Evolutionary conservation across 2,329 filamentous ascomycete species (phyloP).

Genomic region (Tothia fuscella): DNA sequence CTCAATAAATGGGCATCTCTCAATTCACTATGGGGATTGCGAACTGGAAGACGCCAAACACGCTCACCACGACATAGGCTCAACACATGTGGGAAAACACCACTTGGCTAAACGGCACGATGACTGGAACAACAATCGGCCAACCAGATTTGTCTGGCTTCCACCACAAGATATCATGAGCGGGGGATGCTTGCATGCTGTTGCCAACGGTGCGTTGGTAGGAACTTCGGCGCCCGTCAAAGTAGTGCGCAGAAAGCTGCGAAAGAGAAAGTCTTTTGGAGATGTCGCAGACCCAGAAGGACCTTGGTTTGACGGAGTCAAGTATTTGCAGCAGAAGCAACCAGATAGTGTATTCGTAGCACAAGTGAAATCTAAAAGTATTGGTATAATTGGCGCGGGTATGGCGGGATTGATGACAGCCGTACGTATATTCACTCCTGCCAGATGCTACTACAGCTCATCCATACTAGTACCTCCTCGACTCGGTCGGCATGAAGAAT

Average conservation of each 20-base stretch:
- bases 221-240: constrained; percentile 30
- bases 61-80: constrained; percentile 33
- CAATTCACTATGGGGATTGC: constrained; percentile 35
- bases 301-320: constrained; percentile 57
- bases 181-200: constrained; percentile 35
- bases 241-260: constrained; percentile 22
- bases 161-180: constrained; percentile 28
- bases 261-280: constrained; percentile 16
- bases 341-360: constrained; percentile 40
- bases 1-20: constrained; percentile 33
- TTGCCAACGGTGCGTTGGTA: constrained; percentile 26
- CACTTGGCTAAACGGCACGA: constrained; percentile 5
- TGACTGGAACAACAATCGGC: constrained; percentile 19
- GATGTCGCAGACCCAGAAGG: constrained; percentile 43
- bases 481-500: constrained; percentile 46
- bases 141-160: constrained; percentile 38
- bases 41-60: constrained; percentile 22
- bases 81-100: constrained; percentile 24
- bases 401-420: constrained; percentile 54
- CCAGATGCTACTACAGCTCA: not conserved
- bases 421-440: constrained; percentile 19
- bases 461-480: constrained; percentile 24
- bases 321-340: constrained; percentile 43
- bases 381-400: constrained; percentile 54
- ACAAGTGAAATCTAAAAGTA: constrained; percentile 43